Evolutionary conservation across 495 filamentous ascomycete species (phyloP).

Genomic region (Penicillium silybi): DNA sequence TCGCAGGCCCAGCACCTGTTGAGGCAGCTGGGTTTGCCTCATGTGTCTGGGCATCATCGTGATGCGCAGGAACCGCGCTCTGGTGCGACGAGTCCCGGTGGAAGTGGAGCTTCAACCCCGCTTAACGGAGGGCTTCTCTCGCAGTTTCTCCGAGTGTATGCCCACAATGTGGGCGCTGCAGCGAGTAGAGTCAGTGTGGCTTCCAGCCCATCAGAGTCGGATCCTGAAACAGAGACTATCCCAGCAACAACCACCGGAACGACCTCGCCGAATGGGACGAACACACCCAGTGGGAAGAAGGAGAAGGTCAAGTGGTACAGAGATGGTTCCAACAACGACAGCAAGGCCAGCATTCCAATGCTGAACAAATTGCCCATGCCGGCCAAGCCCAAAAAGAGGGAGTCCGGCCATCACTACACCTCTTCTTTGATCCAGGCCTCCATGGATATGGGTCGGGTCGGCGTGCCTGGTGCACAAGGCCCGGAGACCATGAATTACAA

Average conservation of each 20-base stretch:
- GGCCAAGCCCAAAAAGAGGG: background rate
- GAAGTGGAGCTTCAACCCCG: constrained; percentile 13
- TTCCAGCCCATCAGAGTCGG: constrained; percentile 13
- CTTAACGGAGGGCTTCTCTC: constrained; percentile 25
- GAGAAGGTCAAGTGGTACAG: constrained; percentile 38
- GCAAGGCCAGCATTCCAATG: background rate
- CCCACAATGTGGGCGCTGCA: constrained; percentile 16
- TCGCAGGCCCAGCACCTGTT: constrained; percentile 27
- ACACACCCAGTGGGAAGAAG: constrained; percentile 20
- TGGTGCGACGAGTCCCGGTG: constrained; percentile 18
- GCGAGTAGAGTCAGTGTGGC: constrained; percentile 24
- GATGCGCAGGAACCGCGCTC: constrained; percentile 11
- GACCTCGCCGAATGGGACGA: constrained; percentile 3
- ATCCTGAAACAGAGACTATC: constrained; percentile 20
- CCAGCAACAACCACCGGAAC: constrained; percentile 15
- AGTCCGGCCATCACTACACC: constrained; percentile 23
- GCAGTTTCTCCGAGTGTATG: constrained; percentile 28
- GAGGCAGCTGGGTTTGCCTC: constrained; percentile 17
- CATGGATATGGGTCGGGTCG: constrained; percentile 26
- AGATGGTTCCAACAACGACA: constrained; percentile 13
- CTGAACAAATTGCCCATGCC: background rate
- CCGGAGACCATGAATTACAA: constrained; percentile 23
- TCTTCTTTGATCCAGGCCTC: constrained; percentile 28
- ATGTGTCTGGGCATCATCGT: background rate
- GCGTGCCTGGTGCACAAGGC: constrained; percentile 23